Evolutionary conservation across 371 early-diverging fungal genomes (phyloP).

Genomic region (Saksenaea vasiformis): DNA sequence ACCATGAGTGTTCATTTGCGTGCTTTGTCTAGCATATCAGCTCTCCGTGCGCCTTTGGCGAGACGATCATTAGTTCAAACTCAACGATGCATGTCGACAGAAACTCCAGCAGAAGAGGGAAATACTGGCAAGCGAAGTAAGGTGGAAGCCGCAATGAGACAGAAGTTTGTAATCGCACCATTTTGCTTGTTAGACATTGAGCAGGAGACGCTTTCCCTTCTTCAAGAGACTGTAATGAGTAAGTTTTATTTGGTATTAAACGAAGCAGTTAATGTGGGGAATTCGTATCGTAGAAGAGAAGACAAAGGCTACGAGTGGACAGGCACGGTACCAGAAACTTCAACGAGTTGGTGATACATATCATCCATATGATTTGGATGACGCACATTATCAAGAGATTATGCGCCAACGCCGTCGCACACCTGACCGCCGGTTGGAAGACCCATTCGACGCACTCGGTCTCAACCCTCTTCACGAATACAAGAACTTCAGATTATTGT

Average conservation of each 20-base stretch:
- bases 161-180: not conserved
- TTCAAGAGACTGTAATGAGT: conserved; percentile 29
- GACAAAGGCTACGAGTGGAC: conserved; percentile 22
- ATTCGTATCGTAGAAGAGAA: conserved; percentile 28
- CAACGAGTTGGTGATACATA: conserved; percentile 49
- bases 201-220: conserved; percentile 25
- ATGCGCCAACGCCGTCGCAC: conserved; percentile 40
- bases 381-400: conserved; percentile 42
- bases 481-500: conserved; percentile 72
- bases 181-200: conserved; percentile 20
- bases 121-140: not conserved
- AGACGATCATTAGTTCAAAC: not conserved
- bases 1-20: not conserved
- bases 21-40: not conserved
- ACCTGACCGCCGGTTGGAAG: conserved; percentile 36
- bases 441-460: conserved; percentile 67
- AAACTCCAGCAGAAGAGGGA: not conserved
- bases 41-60: not conserved
- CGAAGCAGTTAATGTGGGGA: not conserved
- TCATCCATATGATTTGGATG: conserved; percentile 57
- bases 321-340: conserved; percentile 38
- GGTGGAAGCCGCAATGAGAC: not conserved
- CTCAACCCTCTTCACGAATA: conserved; percentile 76
- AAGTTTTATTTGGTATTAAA: conserved; percentile 11
- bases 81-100: conserved; percentile 1